Base-by-base conservation (phyloP, 139 green algal genomes). In the Raphidocelis subcapitata region DNA sequence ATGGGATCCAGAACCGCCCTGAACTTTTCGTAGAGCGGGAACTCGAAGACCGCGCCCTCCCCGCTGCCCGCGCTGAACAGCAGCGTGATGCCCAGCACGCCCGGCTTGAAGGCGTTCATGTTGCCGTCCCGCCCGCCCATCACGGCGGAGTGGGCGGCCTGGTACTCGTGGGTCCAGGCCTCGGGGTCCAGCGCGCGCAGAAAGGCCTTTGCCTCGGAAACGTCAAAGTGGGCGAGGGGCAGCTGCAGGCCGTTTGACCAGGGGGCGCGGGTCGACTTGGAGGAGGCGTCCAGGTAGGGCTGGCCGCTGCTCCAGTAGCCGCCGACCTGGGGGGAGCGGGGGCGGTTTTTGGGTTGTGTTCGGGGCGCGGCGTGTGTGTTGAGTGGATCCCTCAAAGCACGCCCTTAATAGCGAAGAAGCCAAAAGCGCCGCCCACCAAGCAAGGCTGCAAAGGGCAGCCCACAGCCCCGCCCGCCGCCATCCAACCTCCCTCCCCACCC, bases 21-120 rank as follows among this genome's bases (percentile, higher is more conserved):
- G 41, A 91, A 92, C 44, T 81, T 74, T 1, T 85, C 64, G 69
- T 90, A 92, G 62, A 79, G 87, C 10, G 89, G 87, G 68, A 90
- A 94, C 51, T 76, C 75, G 67, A 83, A 91, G n/a, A 88, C 83
- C 14, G 82, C 41, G 28, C 79, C 73, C 2, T 68, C 82, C 3
- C 74, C 67, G 20, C 82, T 68, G 65, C 90, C 84, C 33, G 76
- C 72, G 64, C 51, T 85, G 64, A 93, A 94, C 47, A 93, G 62
- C 66, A 94, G 69, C 35, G 74, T 68, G 44, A 86, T 81, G 47
- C 75, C 61, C 26, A 62, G 35, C 16, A 78, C 72, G 68, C 72
- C 72, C 10, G 89, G 85, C 65, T 94, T 94, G 76, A 90, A 91
- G 54, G 76, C 62, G 35, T 73, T 47, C 74, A 83, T 69, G 67